phyloP scores from a whole-genome alignment of 306 rosid species.

The Malus fusca region DNA sequence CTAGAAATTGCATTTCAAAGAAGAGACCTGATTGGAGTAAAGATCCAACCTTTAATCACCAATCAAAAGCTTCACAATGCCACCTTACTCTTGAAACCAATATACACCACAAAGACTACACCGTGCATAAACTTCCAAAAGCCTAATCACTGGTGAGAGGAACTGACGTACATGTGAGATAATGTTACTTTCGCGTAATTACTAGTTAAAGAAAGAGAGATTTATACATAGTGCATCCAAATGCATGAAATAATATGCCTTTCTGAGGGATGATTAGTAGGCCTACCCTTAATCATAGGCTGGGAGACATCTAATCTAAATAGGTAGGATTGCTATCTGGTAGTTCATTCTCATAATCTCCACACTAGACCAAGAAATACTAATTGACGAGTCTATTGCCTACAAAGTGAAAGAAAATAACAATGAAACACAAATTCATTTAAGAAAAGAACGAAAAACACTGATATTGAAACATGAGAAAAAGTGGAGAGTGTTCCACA shows the following conservation, averaged over 20 bases:
- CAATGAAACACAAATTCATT: background rate
- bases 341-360: background rate
- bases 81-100: too few species aligned
- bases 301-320: background rate
- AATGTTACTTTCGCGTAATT: too few species aligned
- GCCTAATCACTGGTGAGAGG: background rate
- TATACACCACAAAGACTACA: too few species aligned
- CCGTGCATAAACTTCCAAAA: too few species aligned
- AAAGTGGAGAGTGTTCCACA: conserved; percentile 84
- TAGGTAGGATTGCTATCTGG: background rate
- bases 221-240: background rate
- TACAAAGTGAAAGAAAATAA: background rate
- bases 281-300: background rate
- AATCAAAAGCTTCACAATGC: too few species aligned
- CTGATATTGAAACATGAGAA: conserved; percentile 46
- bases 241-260: background rate
- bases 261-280: background rate
- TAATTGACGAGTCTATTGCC: background rate
- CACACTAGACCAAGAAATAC: background rate
- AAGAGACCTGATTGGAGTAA: too few species aligned
- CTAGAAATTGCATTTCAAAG: too few species aligned
- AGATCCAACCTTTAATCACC: too few species aligned
- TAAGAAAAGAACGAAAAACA: background rate
- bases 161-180: too few species aligned
- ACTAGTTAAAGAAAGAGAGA: background rate